Evolutionary conservation across 2,329 filamentous ascomycete species (phyloP), one percentile per base, ranked within the genome.

Genomic region (Stemphylium beticola): DNA sequence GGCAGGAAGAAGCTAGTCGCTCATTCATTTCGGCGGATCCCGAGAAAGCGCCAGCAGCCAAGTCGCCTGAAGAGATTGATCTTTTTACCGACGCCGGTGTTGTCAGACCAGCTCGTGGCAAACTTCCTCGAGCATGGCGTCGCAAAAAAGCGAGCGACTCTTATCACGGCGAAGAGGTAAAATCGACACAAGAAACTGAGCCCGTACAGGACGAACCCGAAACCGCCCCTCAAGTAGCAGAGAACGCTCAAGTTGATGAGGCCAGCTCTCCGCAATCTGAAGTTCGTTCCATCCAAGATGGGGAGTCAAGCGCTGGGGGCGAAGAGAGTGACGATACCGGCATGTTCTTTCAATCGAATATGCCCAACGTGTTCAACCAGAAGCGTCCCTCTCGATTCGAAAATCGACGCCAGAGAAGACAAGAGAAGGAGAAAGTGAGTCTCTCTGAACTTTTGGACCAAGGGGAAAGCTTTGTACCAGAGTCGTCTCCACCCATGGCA

Each of bases 1-100:
- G 79, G 79, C 73, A 78, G 64, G 78, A 79, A 52, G 78, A 81
- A 58, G 79, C 78, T 14, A 79, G 78, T 37, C 73, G 77, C 8
- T 68, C 70, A 14, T 62, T 66, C 0, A 53, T 60, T 18, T 58
- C 55, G 26, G 48, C 62, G 4, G 52, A 55, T n/a, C 15, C 61
- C 1, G 64, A 69, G n/a, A 63, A 67, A 15, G 57, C 51, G 29
- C 41, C 56, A 18, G 47, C 42, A 18, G 56, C 63, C 22, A 56
- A 60, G 24, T 31, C 56, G 36, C 55, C 66, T 11, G 57, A 67
- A 18, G n/a, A 68, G 4, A 64, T 72, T 31, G 76, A 77, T 37
- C 50, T 76, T 12, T 74, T 77, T 36, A 60, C 62, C 8, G 69
- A 72, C 17, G 66, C 74, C 40, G 60, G 61, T 4, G 50, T 53